A percentile compares a stretch with the other conserved stretches of the same genome.
phyloP scores from a whole-genome alignment of 2,329 filamentous ascomycete species.

The Curvularia spicifera region DNA sequence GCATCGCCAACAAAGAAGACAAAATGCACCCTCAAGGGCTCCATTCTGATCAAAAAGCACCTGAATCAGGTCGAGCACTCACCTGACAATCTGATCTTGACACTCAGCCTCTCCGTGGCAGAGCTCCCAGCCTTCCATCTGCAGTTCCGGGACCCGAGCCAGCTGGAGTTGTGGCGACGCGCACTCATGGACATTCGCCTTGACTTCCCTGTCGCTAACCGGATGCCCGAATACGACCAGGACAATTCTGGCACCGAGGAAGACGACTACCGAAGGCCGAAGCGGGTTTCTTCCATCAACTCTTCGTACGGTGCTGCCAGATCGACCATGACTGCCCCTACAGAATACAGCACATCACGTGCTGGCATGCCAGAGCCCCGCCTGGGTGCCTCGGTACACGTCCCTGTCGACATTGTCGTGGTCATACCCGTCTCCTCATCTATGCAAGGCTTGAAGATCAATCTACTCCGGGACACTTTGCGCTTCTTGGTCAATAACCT shows the following conservation, averaged over 20 bases:
- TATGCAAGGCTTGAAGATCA: slow-evolving; percentile 99
- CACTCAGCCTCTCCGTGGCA: slow-evolving; percentile 85
- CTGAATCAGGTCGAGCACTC: slow-evolving; percentile 82
- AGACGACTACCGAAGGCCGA: slow-evolving; percentile 75
- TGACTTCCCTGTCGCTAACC: slow-evolving; percentile 62
- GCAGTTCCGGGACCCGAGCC: slow-evolving; percentile 80
- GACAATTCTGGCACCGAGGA: slow-evolving; percentile 86
- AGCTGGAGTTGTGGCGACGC: slow-evolving; percentile 89
- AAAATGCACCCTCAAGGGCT: slow-evolving; percentile 91
- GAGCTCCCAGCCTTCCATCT: slow-evolving; percentile 95
- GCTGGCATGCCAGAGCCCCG: slow-evolving; percentile 52
- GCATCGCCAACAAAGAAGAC: slow-evolving; percentile 64
- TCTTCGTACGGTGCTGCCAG: slow-evolving; percentile 84
- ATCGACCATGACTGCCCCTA: slow-evolving; percentile 86
- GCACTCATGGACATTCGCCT: slow-evolving; percentile 83
- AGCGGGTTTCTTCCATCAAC: slow-evolving; percentile 80
- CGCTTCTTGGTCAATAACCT: slow-evolving; percentile 90
- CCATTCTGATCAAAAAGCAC: slow-evolving; percentile 97
- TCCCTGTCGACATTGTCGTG: slow-evolving; percentile 93
- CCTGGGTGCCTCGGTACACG: slow-evolving; percentile 69
- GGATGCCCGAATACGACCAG: slow-evolving; percentile 76
- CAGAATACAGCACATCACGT: slow-evolving; percentile 82
- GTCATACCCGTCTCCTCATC: slow-evolving; percentile 97
- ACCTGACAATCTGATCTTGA: slow-evolving; percentile 80
- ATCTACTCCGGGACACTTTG: slow-evolving; percentile 86